Percentiles rank a stretch among this genome's conserved stretches.
phyloP scores from a whole-genome alignment of 345 rosid species.

The Populus alba region DNA sequence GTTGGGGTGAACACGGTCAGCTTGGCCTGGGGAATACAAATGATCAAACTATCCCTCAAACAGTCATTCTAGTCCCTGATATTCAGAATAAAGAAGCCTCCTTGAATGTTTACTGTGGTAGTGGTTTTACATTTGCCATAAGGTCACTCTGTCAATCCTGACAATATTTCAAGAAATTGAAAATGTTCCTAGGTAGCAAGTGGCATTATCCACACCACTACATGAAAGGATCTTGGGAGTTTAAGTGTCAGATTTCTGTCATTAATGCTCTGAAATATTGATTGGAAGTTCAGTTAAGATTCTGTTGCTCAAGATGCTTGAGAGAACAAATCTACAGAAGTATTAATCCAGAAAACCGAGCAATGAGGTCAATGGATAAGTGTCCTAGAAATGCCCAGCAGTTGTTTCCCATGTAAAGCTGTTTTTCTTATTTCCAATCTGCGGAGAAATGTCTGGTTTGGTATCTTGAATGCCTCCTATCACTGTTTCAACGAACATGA shows the following conservation, averaged over 20 bases:
- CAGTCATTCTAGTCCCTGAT: conserved; percentile 34
- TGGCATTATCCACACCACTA: no score
- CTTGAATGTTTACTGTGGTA: conserved; percentile 67
- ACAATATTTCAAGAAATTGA: not conserved
- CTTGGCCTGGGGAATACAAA: conserved; percentile 67
- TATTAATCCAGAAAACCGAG: not conserved
- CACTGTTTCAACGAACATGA: no score
- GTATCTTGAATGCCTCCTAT: not conserved
- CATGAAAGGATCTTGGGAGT: no score
- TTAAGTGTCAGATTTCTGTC: no score
- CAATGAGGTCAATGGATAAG: not conserved
- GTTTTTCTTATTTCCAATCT: no score
- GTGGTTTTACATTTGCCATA: conserved; percentile 65
- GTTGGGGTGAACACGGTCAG: conserved; percentile 99
- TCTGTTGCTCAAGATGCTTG: not conserved
- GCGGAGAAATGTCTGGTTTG: not conserved
- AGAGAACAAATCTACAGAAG: not conserved
- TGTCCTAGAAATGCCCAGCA: not conserved
- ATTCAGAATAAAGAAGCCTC: conserved; percentile 12
- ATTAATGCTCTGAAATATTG: no score
- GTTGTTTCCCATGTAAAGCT: not conserved
- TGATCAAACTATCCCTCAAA: conserved; percentile 55
- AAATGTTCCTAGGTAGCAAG: not conserved
- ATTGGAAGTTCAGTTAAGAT: not conserved
- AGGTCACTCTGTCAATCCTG: conserved; percentile 18